Percentiles rank a stretch among this genome's conserved stretches.
phyloP scores from a whole-genome alignment of 2,329 filamentous ascomycete genomes.

The Lasiodiplodia sp. region DNA sequence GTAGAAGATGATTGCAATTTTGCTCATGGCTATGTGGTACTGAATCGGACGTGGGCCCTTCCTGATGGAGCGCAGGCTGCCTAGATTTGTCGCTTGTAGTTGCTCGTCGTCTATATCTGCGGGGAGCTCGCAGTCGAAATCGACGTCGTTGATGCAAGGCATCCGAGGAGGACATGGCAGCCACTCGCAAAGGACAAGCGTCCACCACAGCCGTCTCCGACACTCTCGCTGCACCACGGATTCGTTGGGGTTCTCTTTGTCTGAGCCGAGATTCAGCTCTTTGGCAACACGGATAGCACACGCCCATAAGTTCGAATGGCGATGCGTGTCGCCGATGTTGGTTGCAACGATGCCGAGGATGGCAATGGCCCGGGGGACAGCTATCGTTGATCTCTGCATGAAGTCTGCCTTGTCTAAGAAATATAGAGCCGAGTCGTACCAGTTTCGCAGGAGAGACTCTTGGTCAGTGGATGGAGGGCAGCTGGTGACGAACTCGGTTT shows the following conservation, averaged over 20 bases:
- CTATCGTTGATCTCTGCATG: conserved; percentile 29
- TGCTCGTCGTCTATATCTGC: conserved; percentile 31
- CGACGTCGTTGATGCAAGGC: conserved; percentile 32
- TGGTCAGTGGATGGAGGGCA: conserved; percentile 18
- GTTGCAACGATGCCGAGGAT: conserved; percentile 32
- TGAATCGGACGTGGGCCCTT: conserved; percentile 29
- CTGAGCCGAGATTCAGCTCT: conserved; percentile 31
- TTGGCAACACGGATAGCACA: conserved; percentile 31
- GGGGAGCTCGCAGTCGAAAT: conserved; percentile 32
- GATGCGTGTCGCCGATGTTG: conserved; percentile 32
- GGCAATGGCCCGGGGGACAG: conserved; percentile 28
- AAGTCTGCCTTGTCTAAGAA: conserved; percentile 32
- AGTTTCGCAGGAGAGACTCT: conserved; percentile 29
- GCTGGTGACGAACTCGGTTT: conserved; percentile 29
- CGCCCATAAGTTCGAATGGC: conserved; percentile 33
- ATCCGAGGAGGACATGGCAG: conserved; percentile 29
- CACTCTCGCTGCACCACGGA: conserved; percentile 29
- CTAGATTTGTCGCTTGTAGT: conserved; percentile 23
- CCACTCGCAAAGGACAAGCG: conserved; percentile 33
- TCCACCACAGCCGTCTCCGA: conserved; percentile 33
- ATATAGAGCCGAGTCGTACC: conserved; percentile 32
- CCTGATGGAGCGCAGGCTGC: not conserved
- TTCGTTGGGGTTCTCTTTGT: conserved; percentile 25
- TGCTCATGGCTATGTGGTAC: conserved; percentile 33
- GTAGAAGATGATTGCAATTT: conserved; percentile 30